These are phyloP conservation scores for Ramaria sp. DNA, from an alignment of 768 basidiomycete species.

Conservation along the genomic window DNA sequence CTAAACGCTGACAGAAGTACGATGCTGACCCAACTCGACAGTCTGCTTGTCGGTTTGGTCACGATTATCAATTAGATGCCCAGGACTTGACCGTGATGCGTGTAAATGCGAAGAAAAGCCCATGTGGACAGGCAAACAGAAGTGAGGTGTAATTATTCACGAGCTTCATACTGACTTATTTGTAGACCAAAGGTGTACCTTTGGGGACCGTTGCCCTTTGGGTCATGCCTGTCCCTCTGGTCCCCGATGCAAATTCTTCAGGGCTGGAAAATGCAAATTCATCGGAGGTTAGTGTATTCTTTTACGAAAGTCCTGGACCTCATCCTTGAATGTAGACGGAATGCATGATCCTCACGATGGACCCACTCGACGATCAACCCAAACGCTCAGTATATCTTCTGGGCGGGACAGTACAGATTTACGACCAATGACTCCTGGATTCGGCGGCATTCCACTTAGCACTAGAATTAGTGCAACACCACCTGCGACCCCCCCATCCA, in stretches of 20 bases:
- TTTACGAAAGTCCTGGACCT: background rate
- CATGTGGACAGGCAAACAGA: slow-evolving; percentile 49
- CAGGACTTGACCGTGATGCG: slow-evolving; percentile 45
- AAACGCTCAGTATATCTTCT: background rate
- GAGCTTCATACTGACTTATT: background rate
- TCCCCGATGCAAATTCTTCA: slow-evolving; percentile 40
- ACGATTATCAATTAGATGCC: slow-evolving; percentile 45
- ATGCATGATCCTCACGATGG: background rate
- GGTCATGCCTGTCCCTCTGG: slow-evolving; percentile 31
- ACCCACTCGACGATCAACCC: background rate
- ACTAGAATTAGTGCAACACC: background rate
- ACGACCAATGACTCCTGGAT: background rate
- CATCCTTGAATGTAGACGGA: background rate
- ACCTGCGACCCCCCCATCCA: background rate
- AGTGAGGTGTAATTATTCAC: slow-evolving; percentile 25
- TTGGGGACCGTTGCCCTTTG: slow-evolving; percentile 47
- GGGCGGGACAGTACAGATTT: background rate
- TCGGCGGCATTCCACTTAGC: background rate
- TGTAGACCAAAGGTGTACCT: slow-evolving; percentile 43
- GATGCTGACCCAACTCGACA: background rate
- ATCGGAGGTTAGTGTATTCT: slow-evolving; percentile 34
- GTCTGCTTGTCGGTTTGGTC: slow-evolving; percentile 45
- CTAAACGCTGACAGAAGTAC: background rate
- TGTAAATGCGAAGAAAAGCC: slow-evolving; percentile 47
- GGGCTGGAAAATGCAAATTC: slow-evolving; percentile 52